Evolutionary conservation across 331 rosid species (phyloP), one percentile per base, ranked within the genome.

Genomic region (Rhamnella rubrinervis): DNA sequence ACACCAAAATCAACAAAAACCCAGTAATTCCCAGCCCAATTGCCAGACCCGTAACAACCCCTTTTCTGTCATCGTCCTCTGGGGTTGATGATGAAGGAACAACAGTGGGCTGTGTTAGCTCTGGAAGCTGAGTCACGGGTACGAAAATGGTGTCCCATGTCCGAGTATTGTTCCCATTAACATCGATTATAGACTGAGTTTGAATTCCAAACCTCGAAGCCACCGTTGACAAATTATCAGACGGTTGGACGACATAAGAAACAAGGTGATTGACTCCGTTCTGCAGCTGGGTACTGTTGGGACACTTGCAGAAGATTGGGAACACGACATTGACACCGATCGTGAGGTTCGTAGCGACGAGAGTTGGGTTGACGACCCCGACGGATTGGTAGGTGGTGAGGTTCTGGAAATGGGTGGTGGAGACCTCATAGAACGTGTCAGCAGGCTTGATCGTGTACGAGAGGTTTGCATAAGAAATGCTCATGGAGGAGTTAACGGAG

Each of bases 281-380:
- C 16, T 20, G 74, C 73, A 20, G 0, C 55, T 66, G 86, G 51
- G 83, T 66, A 3, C 19, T 55, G 74, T 28, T 84, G 0, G 99
- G 99, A 26, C 99, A 95, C 79, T 71, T 85, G 74, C 97, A 95
- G 68, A 95, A 95, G 61, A 95, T 56, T 0, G 98, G 98, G 39
- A 95, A 89, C 1, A 84, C 13, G n/a, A 20, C 84, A 14, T n/a
- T 55, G 18, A 2, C 86, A 0, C 98, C 98, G 61, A 89, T 59
- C 0, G 68, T 0, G 15, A 95, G 78, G 62, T 87, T 46, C 10
- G 70, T 72, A 12, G 92, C 0, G 15, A 80, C 77, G 9, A 91
- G 85, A 35, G 66, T 46, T 1, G 97, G 98, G 63, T 95, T 95
- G 0, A 80, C 96, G 55, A 70, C 55, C 68, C 75, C 73, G 0